phyloP scores from a whole-genome alignment of 1,139 yeast species.

The Starmera stellimalicola region DNA sequence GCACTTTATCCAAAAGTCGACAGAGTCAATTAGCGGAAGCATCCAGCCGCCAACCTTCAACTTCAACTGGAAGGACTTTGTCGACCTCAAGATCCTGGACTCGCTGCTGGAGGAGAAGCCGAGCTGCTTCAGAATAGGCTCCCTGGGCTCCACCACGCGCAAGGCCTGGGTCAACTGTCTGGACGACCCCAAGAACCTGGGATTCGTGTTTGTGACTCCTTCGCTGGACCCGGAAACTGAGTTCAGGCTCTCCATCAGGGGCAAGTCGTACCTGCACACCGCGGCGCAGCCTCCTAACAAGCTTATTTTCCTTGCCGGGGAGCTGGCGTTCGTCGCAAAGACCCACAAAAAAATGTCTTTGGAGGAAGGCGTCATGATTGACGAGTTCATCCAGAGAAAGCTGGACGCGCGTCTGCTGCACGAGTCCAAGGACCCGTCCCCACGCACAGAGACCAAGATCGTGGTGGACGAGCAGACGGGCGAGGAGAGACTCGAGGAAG shows the following conservation, averaged over 20 bases:
- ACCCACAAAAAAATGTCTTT: conserved; percentile 20
- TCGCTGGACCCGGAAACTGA: conserved; percentile 24
- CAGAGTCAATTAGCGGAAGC: conserved; percentile 15
- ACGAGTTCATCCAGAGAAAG: conserved; percentile 21
- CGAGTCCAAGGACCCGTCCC: no score
- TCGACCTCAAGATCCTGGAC: conserved; percentile 23
- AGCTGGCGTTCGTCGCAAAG: conserved; percentile 25
- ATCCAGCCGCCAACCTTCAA: conserved; percentile 22
- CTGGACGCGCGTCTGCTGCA: conserved; percentile 5
- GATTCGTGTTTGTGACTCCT: conserved; percentile 24
- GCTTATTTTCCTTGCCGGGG: conserved; percentile 25
- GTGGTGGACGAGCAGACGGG: neutral
- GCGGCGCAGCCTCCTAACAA: conserved; percentile 26
- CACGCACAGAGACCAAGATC: neutral
- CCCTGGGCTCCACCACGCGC: conserved; percentile 25
- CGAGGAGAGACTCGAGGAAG: neutral
- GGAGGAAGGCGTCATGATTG: conserved; percentile 23
- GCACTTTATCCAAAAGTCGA: conserved; percentile 19
- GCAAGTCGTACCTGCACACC: conserved; percentile 24
- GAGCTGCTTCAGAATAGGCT: conserved; percentile 28
- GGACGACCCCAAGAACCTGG: conserved; percentile 22
- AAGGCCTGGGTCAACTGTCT: conserved; percentile 29
- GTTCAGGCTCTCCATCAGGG: conserved; percentile 24
- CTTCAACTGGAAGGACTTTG: conserved; percentile 28
- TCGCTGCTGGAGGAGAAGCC: conserved; percentile 26